A percentile compares a stretch with the other conserved stretches of the same genome.
Evolutionary conservation across 257 asterid species (phyloP).

Genomic region (Sherardia arvensis): DNA sequence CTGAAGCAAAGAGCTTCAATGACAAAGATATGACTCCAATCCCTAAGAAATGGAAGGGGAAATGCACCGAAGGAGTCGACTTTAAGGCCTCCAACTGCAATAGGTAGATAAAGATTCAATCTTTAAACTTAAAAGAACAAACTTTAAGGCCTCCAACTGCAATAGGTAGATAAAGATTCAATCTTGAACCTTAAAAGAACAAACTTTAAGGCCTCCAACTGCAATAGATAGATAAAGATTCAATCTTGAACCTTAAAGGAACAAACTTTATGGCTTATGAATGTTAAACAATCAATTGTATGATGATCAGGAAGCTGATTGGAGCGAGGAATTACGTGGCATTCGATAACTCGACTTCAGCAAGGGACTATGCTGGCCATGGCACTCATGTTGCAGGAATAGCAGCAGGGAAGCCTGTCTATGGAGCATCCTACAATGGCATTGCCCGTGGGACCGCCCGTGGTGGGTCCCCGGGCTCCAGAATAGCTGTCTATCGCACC

Average conservation of each 20-base stretch:
- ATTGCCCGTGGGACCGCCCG: constrained; percentile 58
- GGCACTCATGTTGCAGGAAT: constrained; percentile 86
- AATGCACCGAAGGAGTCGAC: constrained; percentile 50
- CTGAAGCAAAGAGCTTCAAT: constrained; percentile 72
- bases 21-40: constrained; percentile 52
- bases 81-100: constrained; percentile 58
- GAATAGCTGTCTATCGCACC: constrained; percentile 77
- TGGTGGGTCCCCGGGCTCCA: constrained; percentile 65
- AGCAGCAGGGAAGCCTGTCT: constrained; percentile 59
- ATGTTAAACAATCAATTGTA: background rate
- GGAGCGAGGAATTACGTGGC: constrained; percentile 67
- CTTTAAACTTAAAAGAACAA: too few species aligned
- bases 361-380: constrained; percentile 63
- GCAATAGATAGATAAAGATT: background rate
- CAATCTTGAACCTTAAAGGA: background rate
- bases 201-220: too few species aligned
- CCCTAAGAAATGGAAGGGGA: constrained; percentile 74
- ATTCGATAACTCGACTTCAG: constrained; percentile 13
- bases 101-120: too few species aligned
- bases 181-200: too few species aligned
- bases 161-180: constrained; percentile 63
- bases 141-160: too few species aligned
- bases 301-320: constrained; percentile 47
- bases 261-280: too few species aligned
- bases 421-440: constrained; percentile 63